These are phyloP conservation scores for Byssothecium circinans DNA, from an alignment of 2,329 filamentous ascomycete genomes.

Conservation along the genomic window DNA sequence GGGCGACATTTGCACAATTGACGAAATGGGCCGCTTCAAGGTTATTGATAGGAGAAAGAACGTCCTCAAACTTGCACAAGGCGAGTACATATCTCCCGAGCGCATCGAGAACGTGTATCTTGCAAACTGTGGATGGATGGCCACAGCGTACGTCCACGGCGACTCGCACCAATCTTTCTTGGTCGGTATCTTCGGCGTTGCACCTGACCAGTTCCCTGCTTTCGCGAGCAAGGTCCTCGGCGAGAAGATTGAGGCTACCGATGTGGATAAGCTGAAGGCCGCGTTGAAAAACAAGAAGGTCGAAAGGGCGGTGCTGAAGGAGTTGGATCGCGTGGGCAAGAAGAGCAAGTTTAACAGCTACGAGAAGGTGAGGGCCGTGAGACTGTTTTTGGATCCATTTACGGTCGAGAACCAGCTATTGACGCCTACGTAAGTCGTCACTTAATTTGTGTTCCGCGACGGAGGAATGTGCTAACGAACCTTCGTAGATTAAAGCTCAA, in stretches of 20 bases:
- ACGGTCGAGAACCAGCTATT: constrained; percentile 88
- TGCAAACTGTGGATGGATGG: constrained; percentile 75
- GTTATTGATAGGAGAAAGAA: constrained; percentile 99
- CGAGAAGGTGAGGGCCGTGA: constrained; percentile 75
- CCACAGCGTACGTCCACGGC: constrained; percentile 86
- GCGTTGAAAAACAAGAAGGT: constrained; percentile 72
- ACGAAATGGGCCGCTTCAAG: constrained; percentile 81
- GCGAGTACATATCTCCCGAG: constrained; percentile 97
- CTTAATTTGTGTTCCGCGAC: background rate
- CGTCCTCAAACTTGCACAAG: constrained; percentile 96
- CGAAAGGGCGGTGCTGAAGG: constrained; percentile 71
- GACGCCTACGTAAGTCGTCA: constrained; percentile 75
- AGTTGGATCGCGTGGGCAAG: constrained; percentile 76
- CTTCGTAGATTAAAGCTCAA: constrained; percentile 67
- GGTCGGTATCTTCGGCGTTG: constrained; percentile 84
- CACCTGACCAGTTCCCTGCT: constrained; percentile 78
- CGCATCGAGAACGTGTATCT: constrained; percentile 94
- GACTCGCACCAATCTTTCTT: constrained; percentile 80
- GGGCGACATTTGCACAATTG: constrained; percentile 85
- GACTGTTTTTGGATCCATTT: constrained; percentile 85
- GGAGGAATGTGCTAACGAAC: constrained; percentile 15
- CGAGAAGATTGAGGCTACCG: constrained; percentile 63
- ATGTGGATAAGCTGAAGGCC: constrained; percentile 67
- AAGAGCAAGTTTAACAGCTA: constrained; percentile 90
- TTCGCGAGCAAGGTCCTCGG: constrained; percentile 79